Evolutionary conservation across 2,329 filamentous ascomycete species (phyloP), one percentile per base, ranked within the genome.

Genomic region (Fonsecaea nubica): DNA sequence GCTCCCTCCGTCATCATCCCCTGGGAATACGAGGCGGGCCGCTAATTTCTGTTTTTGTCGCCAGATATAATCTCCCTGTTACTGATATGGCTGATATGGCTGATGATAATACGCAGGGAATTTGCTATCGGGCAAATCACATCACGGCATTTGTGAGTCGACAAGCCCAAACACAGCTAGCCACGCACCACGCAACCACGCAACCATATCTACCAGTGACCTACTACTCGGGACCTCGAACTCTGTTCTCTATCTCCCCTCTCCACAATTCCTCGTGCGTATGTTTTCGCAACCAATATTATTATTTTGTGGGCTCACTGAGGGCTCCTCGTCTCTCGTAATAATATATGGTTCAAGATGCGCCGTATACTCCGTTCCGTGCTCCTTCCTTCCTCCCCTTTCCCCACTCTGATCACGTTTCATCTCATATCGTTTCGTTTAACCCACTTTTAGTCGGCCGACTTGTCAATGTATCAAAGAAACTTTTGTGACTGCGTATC

Each of bases 101-200:
- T 25, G 18, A 7, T 50, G 45, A 50, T 50, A 50, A 50, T 50
- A 50, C 45, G 25, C 15, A 12, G 45, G 45, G 18, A 25, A 25
- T 25, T 30, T 25, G 45, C 45, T 50, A 50, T 50, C 45, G 45
- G 45, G 18, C 45, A 50, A 50, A 50, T 50, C 45, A 50, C 45
- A 50, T 50, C 21, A 25, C 45, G 4, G 13, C 40, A 5, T 18
- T 9, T 5, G 25, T 25, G 3, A 25, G 25, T 25, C 3, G 25
- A 25, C 40, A 5, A 3, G 3, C 40, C 18, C 15, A n/a, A 42
- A 42, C 40, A 50, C 45, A 50, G 45, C 45, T 50, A 50, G 45
- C 45, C 45, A 50, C 45, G 45, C 45, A 50, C 25, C 25, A 25
- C 25, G 25, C 25, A 25, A 25, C 25, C 25, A 25, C 25, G 25